A percentile compares a stretch with the other conserved stretches of the same genome.
phyloP scores from a whole-genome alignment of 371 early-diverging fungal species.

The Mucor sp. region DNA sequence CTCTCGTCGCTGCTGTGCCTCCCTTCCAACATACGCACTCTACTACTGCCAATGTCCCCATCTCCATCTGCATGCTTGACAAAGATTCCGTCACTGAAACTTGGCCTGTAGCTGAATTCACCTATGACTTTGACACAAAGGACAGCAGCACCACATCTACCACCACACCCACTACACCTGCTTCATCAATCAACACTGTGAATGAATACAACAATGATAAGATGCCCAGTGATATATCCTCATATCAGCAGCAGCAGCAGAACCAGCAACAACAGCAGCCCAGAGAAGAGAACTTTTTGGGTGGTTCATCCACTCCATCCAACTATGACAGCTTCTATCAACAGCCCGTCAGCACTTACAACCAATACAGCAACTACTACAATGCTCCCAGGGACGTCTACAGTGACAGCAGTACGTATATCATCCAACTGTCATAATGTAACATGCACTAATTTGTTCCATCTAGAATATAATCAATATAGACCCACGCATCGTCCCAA shows the following conservation, averaged over 20 bases:
- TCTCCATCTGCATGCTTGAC: constrained; percentile 32
- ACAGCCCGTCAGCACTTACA: constrained; percentile 3
- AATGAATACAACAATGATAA: neutral
- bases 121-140: constrained; percentile 23
- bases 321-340: constrained; percentile 12
- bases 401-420: constrained; percentile 14
- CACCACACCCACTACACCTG: neutral
- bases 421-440: neutral
- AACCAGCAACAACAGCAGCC: neutral
- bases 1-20: constrained; percentile 32
- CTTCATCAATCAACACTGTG: neutral
- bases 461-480: constrained; percentile 8
- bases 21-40: constrained; percentile 10
- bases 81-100: constrained; percentile 29
- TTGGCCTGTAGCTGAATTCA: constrained; percentile 30
- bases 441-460: neutral
- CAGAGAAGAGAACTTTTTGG: constrained; percentile 14
- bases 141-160: neutral
- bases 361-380: neutral
- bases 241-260: neutral
- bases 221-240: neutral
- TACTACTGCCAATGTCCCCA: constrained; percentile 19
- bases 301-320: constrained; percentile 1
- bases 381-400: neutral
- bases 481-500: neutral